Evolutionary conservation across 306 rosid species (phyloP).

Genomic region (Corylus americana): DNA sequence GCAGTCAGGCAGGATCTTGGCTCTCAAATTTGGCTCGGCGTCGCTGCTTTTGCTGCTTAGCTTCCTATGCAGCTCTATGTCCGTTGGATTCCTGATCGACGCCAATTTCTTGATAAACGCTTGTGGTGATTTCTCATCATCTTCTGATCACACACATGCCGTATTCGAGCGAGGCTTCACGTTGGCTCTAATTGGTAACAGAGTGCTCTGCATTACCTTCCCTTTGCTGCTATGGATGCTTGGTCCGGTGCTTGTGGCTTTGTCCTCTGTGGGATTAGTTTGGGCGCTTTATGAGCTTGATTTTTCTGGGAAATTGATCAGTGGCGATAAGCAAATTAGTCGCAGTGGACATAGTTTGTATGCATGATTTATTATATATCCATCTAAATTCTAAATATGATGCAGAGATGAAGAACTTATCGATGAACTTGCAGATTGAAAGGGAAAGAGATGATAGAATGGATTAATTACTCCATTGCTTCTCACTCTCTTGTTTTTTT

Average conservation of each 20-base stretch:
- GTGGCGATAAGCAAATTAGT: slow-evolving; percentile 13
- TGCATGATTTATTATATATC: background rate
- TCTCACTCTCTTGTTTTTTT: too few relatives aligned
- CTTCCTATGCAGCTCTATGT: slow-evolving; percentile 78
- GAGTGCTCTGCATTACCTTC: slow-evolving; percentile 55
- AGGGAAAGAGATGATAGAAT: background rate
- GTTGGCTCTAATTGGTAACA: slow-evolving; percentile 58
- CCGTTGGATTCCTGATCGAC: slow-evolving; percentile 61
- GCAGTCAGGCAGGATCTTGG: slow-evolving; percentile 40
- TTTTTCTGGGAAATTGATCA: slow-evolving; percentile 44
- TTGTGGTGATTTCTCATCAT: slow-evolving; percentile 25
- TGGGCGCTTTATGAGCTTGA: slow-evolving; percentile 59
- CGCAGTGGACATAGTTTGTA: background rate
- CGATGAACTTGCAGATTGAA: background rate
- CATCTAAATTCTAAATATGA: background rate
- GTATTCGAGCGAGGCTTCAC: slow-evolving; percentile 64
- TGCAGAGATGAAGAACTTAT: background rate
- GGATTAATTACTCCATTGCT: background rate
- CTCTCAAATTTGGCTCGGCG: slow-evolving; percentile 58
- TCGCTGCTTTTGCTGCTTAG: slow-evolving; percentile 52
- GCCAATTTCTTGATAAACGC: slow-evolving; percentile 57
- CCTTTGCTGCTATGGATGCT: slow-evolving; percentile 75
- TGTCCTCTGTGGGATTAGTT: slow-evolving; percentile 57
- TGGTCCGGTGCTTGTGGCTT: slow-evolving; percentile 54
- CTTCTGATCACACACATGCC: slow-evolving; percentile 25